Base-by-base conservation (phyloP, 2,329 filamentous ascomycete genomes). In the Trichoderma citrinoviride region DNA sequence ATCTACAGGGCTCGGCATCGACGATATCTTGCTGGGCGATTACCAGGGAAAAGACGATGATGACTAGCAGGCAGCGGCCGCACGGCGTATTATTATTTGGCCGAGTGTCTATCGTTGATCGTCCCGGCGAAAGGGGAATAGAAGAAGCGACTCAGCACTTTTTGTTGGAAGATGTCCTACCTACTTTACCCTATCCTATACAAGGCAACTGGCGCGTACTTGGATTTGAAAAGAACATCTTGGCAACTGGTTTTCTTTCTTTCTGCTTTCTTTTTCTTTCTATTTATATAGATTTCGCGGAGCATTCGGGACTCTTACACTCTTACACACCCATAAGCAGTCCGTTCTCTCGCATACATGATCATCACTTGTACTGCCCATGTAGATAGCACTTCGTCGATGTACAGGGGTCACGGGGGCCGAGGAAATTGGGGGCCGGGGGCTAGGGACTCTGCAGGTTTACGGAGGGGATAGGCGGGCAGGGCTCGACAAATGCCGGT, bases 11-110 rank as follows among this genome's bases (percentile, higher is more conserved):
- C 68, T 87, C 76, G 74, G 83, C 73, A 71, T 85, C 74, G 89
- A 92, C 70, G 90, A 93, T 73, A 87, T 96, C 61, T 78, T 94
- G 57, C 81, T 96, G 40, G 89, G 88, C 14, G 89, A 94, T 71
- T 90, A 88, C 73, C 83, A 82, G 68, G 85, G 84, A 67, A 90
- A 89, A 73, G 85, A 78, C 23, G 77, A 78, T 43, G 76, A 79
- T 44, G 75, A 78, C 14, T 64, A 58, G 33, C 33, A 14, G 33
- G 37, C 25, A 44, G 33, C 6, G 14, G 49, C 27, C 15, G 25
- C 23, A 43, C 23, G 43, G 33, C 41, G 7, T n/a, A 17, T 15
- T 29, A 15, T 41, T 40, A 46, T 47, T 29, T 60, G 27, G 27
- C 23, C 33, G 33, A 37, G 33, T 37, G 33, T 37, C 33, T 37